Base-by-base conservation (phyloP, 164 flowering plant species). In the Taxillus chinensis region DNA sequence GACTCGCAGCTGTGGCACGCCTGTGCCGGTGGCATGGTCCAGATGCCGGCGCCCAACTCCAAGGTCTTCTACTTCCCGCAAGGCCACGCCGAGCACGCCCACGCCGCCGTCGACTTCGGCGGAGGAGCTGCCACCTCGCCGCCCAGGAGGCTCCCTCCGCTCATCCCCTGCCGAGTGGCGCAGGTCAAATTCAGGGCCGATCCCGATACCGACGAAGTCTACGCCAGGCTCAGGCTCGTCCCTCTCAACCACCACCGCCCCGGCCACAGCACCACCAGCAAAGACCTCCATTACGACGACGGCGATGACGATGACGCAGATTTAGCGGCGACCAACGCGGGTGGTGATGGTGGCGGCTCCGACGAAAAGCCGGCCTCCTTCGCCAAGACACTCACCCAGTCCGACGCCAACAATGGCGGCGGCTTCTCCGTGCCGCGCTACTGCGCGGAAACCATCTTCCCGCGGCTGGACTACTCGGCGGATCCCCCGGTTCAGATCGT, bases 361-460 rank as follows among this genome's bases (percentile, higher is more conserved):
- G 60, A 49, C 3, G 91, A 83, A 56, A 93, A 90, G 40, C 87
- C 88, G 3, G 72, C 90, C 0, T 90, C 91, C 0, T 93, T 93
- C 63, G 92, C 96, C 0, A 93, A 93, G 81, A 93, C 97, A 0
- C 71, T 93, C 68, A 93, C 99, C 0, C 99, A 93, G 55, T 90
- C 97, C 5, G 99, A 93, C 70, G 99, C 99, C 3, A 93, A 93
- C 69, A 93, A 93, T 62, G 99, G 99, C 41, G 99, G 99, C 0
- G 99, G 97, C 0, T 90, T 93, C 69, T 93, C 99, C 2, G 99
- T 90, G 43, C 99, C 99, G 8, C 77, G 97, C 41, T 90, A 90
- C 65, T 93, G 99, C 63, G 99, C 99, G 0, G 97, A 93, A 74
- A 90, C 99, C 3, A 90, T 93, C 16, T 93, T 93, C 64, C 99